Evolutionary conservation across 352 stramenopile genomes (phyloP).

Genomic region (Phytopythium helicoides): DNA sequence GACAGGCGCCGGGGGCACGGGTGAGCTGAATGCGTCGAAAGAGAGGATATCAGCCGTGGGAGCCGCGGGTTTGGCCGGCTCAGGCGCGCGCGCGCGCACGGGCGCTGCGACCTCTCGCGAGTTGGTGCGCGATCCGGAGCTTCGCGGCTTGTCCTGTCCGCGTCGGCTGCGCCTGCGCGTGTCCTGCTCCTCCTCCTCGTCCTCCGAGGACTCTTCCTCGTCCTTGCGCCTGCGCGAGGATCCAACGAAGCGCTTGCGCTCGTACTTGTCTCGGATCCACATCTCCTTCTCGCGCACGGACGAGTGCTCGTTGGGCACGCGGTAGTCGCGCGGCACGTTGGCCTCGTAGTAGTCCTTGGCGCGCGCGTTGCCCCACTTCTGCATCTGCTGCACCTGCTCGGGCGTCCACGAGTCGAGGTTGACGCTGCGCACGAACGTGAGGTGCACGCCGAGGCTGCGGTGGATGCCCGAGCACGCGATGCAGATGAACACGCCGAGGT

Average conservation of each 20-base stretch:
- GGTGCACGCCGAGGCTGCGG: constrained; percentile 90
- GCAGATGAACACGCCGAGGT: constrained; percentile 94
- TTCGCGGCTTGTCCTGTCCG: constrained; percentile 16
- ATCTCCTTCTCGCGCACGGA: constrained; percentile 86
- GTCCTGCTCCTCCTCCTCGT: constrained; percentile 40
- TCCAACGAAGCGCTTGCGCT: constrained; percentile 74
- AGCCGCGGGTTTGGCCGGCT: constrained; percentile 17
- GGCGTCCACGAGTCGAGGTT: constrained; percentile 94
- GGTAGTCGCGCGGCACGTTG: constrained; percentile 73
- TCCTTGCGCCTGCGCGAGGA: constrained; percentile 34
- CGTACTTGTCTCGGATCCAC: constrained; percentile 91
- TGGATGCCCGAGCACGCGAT: constrained; percentile 94
- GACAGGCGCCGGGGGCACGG: constrained; percentile 19
- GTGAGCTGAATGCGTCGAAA: constrained; percentile 65
- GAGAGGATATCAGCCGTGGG: constrained; percentile 49
- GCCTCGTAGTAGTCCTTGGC: constrained; percentile 91
- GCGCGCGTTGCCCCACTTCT: constrained; percentile 88
- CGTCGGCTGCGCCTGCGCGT: constrained; percentile 11
- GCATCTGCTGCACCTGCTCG: constrained; percentile 91
- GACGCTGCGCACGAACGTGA: constrained; percentile 92
- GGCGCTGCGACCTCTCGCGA: constrained; percentile 28
- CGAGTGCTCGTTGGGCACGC: constrained; percentile 75
- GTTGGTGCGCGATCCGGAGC: constrained; percentile 25
- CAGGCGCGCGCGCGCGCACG: constrained; percentile 23
- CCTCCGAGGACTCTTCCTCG: constrained; percentile 35